Conservation (phyloP, 2,329 filamentous ascomycete species). For the Delphinella strobiligena region DNA sequence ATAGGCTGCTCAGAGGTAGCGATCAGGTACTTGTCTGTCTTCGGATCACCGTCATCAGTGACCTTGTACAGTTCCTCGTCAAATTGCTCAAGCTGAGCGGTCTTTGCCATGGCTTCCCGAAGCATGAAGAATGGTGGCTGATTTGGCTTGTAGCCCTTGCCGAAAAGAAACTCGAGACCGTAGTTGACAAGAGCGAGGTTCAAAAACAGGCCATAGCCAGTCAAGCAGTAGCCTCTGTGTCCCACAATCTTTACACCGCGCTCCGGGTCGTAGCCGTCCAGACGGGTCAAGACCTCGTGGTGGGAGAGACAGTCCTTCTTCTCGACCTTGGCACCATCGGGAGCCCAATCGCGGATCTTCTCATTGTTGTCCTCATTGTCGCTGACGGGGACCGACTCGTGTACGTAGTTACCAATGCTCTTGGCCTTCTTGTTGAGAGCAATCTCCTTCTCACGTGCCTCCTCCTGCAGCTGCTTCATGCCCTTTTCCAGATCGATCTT, state of each 20-base stretch:
- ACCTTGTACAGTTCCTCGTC: constrained; percentile 99
- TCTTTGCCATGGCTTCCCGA: constrained; percentile 94
- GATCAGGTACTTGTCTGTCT: constrained; percentile 74
- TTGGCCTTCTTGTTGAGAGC: constrained; percentile 66
- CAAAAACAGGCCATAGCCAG: constrained; percentile 77
- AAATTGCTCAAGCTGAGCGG: constrained; percentile 91
- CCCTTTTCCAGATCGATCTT: constrained; percentile 68
- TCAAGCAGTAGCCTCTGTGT: constrained; percentile 87
- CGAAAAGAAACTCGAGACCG: constrained; percentile 75
- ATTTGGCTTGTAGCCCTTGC: constrained; percentile 46
- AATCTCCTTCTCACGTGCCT: constrained; percentile 62
- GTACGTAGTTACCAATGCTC: constrained; percentile 82
- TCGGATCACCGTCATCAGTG: constrained; percentile 60
- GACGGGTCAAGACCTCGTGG: constrained; percentile 78
- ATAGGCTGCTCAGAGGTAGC: constrained; percentile 92
- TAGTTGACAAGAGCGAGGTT: constrained; percentile 95
- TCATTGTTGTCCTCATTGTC: constrained; percentile 78
- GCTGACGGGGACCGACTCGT: constrained; percentile 73
- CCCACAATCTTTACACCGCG: constrained; percentile 89
- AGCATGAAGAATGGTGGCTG: constrained; percentile 92
- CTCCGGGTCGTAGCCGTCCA: constrained; percentile 88
- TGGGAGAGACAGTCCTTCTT: constrained; percentile 76
- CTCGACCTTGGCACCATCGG: constrained; percentile 56
- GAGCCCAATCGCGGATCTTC: constrained; percentile 66
- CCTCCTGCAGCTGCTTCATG: constrained; percentile 67